phyloP scores from a whole-genome alignment of 106 monocot species.

The Acorus calamus region DNA sequence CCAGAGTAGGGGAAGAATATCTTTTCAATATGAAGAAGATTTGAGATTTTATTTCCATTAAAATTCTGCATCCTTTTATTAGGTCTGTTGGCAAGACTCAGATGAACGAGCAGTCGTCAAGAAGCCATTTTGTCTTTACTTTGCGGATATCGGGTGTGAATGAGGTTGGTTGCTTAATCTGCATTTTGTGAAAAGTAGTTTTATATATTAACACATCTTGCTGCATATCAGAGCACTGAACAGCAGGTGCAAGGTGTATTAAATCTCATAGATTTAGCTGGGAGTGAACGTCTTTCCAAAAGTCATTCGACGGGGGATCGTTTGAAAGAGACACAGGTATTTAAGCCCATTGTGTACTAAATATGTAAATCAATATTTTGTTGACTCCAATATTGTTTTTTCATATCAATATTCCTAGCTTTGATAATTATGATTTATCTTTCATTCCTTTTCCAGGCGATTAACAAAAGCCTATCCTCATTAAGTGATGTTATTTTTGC shows the following conservation, averaged over 20 bases:
- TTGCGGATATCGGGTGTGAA: slow-evolving; percentile 71
- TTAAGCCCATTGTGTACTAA: neutral
- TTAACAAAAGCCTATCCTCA: slow-evolving; percentile 81
- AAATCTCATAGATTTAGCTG: slow-evolving; percentile 94
- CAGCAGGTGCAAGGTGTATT: slow-evolving; percentile 89
- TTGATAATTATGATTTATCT: neutral
- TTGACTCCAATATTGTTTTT: too few species aligned
- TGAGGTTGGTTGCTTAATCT: slow-evolving; percentile 32
- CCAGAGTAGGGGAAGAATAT: too few species aligned
- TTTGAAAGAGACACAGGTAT: slow-evolving; percentile 84
- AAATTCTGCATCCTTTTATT: neutral
- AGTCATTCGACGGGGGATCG: slow-evolving; percentile 91
- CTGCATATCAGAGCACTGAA: slow-evolving; percentile 41
- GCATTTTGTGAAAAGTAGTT: too few species aligned
- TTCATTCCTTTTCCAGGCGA: slow-evolving; percentile 30
- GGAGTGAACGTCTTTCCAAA: slow-evolving; percentile 80
- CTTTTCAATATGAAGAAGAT: too few species aligned
- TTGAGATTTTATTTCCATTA: too few species aligned
- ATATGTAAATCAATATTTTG: neutral
- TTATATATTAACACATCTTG: too few species aligned
- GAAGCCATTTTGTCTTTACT: slow-evolving; percentile 94
- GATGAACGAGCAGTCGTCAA: slow-evolving; percentile 88
- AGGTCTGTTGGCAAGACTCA: slow-evolving; percentile 91
- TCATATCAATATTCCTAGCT: neutral
- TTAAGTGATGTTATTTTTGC: slow-evolving; percentile 84